Evolutionary conservation across 2,329 filamentous ascomycete species (phyloP).

Genomic region (Chrysoporthe cubensis): DNA sequence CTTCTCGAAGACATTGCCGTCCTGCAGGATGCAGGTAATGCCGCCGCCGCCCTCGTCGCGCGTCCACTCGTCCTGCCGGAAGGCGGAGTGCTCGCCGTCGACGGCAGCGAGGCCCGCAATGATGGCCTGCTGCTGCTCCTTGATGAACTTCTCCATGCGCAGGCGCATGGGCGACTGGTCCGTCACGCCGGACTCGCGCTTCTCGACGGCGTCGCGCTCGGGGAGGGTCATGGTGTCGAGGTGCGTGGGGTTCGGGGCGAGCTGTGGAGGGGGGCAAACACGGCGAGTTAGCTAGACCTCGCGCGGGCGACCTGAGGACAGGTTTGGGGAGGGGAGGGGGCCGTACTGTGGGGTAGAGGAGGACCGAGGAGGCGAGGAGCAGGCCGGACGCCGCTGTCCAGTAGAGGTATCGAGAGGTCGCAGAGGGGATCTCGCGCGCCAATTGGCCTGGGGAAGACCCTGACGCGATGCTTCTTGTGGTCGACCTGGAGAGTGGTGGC

Average conservation of each 20-base stretch:
- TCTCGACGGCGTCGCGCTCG: slow-evolving; percentile 80
- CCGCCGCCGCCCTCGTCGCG: slow-evolving; percentile 89
- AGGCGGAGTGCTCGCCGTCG: slow-evolving; percentile 71
- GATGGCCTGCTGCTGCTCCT: slow-evolving; percentile 87
- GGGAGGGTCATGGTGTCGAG: slow-evolving; percentile 74
- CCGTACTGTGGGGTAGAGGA: slow-evolving; percentile 64
- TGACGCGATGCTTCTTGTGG: slow-evolving; percentile 20
- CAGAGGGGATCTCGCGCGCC: slow-evolving; percentile 32
- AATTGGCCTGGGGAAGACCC: slow-evolving; percentile 28
- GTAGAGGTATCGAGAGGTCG: slow-evolving; percentile 37
- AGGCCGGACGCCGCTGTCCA: slow-evolving; percentile 47
- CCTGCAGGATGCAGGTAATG: slow-evolving; percentile 91
- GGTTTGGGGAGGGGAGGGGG: not conserved
- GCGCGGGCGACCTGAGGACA: not conserved
- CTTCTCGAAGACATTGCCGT: slow-evolving; percentile 97
- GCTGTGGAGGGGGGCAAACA: slow-evolving; percentile 38
- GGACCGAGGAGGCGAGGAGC: slow-evolving; percentile 55
- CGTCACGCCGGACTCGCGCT: slow-evolving; percentile 75
- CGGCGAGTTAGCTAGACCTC: not conserved
- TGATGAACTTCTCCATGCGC: slow-evolving; percentile 96
- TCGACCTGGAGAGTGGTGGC: slow-evolving; percentile 21
- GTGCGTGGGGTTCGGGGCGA: slow-evolving; percentile 45
- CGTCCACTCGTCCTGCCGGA: slow-evolving; percentile 84
- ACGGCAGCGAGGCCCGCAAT: slow-evolving; percentile 80
- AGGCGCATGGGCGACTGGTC: slow-evolving; percentile 91